Evolutionary conservation across 2,329 filamentous ascomycete species (phyloP).

Genomic region (Botrytis elliptica): DNA sequence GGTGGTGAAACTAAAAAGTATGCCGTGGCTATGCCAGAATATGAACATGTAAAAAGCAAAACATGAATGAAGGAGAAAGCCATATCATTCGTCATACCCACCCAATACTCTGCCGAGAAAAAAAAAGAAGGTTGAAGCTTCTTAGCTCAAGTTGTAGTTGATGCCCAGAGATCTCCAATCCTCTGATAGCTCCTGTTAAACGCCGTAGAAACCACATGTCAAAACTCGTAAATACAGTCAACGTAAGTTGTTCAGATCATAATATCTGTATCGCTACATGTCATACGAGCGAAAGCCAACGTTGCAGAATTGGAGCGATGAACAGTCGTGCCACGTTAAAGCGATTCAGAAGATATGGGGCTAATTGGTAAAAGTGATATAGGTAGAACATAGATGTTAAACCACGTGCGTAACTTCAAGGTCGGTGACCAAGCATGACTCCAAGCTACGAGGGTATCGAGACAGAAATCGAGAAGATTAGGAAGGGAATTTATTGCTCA

Average conservation of each 20-base stretch:
- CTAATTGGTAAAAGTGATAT: constrained; percentile 1
- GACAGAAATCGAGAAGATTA: not conserved
- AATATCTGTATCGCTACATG: constrained; percentile 22
- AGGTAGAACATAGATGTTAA: constrained; percentile 8
- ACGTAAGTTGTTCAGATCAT: constrained; percentile 29
- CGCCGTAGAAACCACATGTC: constrained; percentile 35
- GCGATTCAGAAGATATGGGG: constrained; percentile 11
- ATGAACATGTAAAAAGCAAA: constrained; percentile 35
- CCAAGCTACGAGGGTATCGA: constrained; percentile 11
- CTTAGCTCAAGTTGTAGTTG: constrained; percentile 14
- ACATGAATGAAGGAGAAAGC: constrained; percentile 31
- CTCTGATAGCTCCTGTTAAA: constrained; percentile 37
- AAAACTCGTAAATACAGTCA: constrained; percentile 38
- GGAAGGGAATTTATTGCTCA: constrained; percentile 40
- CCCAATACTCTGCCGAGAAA: constrained; percentile 16
- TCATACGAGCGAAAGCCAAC: constrained; percentile 17
- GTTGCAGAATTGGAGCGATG: constrained; percentile 15
- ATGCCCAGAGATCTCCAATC: constrained; percentile 36
- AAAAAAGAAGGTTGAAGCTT: constrained; percentile 5
- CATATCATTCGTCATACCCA: constrained; percentile 16
- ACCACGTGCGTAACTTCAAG: not conserved
- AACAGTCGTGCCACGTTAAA: constrained; percentile 13
- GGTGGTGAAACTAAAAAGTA: constrained; percentile 22
- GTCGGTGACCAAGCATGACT: constrained; percentile 18
- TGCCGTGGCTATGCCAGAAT: constrained; percentile 33